Evolutionary conservation across 306 rosid genomes (phyloP).

Genomic region (Senna siamea): DNA sequence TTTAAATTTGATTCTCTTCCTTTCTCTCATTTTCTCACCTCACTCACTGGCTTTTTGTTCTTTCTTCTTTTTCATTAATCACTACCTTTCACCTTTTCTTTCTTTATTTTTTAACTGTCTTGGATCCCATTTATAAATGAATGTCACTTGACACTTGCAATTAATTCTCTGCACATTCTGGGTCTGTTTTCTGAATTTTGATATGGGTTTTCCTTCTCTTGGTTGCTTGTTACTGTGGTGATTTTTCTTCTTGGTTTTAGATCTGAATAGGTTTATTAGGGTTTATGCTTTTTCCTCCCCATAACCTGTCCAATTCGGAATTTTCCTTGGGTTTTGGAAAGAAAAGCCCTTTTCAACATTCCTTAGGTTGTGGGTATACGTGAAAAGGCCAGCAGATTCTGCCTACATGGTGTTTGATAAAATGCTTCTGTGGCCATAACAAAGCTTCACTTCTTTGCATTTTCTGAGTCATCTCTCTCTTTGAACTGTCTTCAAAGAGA

Average conservation of each 20-base stretch:
- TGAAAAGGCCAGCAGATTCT: slow-evolving; percentile 56
- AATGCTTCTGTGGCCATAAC: slow-evolving; percentile 45
- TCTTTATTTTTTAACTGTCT: neutral
- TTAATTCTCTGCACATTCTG: slow-evolving; percentile 12
- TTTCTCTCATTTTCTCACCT: slow-evolving; percentile 23
- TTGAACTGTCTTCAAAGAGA: slow-evolving; percentile 43
- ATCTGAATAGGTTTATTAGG: slow-evolving; percentile 55
- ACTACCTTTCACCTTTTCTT: neutral
- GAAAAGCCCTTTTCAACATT: slow-evolving; percentile 50
- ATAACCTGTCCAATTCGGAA: slow-evolving; percentile 40
- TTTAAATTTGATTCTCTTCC: slow-evolving; percentile 19
- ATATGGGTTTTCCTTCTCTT: slow-evolving; percentile 39
- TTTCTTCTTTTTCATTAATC: neutral
- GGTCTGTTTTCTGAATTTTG: slow-evolving; percentile 22
- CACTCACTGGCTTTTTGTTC: neutral
- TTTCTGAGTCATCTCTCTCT: slow-evolving; percentile 55
- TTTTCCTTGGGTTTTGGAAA: slow-evolving; percentile 54
- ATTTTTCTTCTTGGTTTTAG: slow-evolving; percentile 35
- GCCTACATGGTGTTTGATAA: slow-evolving; percentile 43
- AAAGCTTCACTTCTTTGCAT: slow-evolving; percentile 49
- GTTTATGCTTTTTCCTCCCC: slow-evolving; percentile 41
- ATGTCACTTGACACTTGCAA: slow-evolving; percentile 10
- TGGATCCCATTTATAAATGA: slow-evolving; percentile 24
- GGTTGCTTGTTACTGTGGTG: neutral
- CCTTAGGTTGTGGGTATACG: slow-evolving; percentile 42